phyloP scores from a whole-genome alignment of 371 early-diverging fungal genomes.

The Mucor velutinosus region DNA sequence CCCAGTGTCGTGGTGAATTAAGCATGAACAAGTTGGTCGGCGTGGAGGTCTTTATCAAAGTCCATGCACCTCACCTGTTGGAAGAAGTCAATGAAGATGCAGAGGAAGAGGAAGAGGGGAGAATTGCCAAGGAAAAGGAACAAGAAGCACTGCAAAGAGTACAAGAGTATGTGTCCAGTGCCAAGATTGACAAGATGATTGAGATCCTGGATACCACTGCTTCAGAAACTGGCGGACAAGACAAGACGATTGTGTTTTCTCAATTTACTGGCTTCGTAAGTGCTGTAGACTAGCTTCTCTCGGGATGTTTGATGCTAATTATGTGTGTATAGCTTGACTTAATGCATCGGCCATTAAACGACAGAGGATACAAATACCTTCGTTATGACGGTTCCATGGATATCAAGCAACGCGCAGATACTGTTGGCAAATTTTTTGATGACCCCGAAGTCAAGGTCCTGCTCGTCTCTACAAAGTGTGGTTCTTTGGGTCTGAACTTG shows the following conservation, averaged over 20 bases:
- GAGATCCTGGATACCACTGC: constrained; percentile 42
- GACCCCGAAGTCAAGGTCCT: constrained; percentile 58
- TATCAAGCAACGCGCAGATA: constrained; percentile 36
- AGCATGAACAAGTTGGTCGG: constrained; percentile 14
- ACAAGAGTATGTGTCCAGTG: constrained; percentile 30
- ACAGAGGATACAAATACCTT: constrained; percentile 32
- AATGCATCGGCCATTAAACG: constrained; percentile 63
- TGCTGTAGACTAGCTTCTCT: not conserved
- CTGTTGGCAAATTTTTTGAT: constrained; percentile 46
- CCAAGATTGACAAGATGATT: constrained; percentile 58
- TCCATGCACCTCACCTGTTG: constrained; percentile 31
- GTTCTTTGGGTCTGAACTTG: constrained; percentile 69
- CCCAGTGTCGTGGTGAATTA: constrained; percentile 46
- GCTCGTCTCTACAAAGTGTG: constrained; percentile 66
- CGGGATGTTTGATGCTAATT: not conserved
- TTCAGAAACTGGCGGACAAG: constrained; percentile 27
- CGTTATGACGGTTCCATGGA: constrained; percentile 57
- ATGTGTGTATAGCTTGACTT: constrained; percentile 52
- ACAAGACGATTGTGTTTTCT: constrained; percentile 84
- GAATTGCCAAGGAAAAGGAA: constrained; percentile 7
- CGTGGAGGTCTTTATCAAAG: constrained; percentile 31
- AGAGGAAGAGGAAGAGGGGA: constrained; percentile 2
- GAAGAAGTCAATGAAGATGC: constrained; percentile 12
- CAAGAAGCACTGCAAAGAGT: not conserved
- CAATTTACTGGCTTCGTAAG: constrained; percentile 70